A percentile compares a stretch with the other conserved stretches of the same genome.
phyloP scores from a whole-genome alignment of 2,329 filamentous ascomycete genomes.

The Hortaea sp. region DNA sequence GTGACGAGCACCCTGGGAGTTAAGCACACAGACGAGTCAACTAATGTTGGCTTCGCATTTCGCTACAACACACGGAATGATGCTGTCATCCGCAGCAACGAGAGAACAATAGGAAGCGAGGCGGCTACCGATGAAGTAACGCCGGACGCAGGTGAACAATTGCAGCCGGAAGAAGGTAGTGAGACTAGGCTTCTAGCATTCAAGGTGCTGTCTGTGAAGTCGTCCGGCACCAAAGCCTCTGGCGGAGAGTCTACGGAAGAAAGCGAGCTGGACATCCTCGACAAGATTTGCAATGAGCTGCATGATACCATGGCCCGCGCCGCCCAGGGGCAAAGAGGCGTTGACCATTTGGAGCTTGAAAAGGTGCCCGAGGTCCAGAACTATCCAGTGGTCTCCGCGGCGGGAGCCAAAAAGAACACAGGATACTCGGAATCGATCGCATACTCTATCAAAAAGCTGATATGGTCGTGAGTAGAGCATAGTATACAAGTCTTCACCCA shows the following conservation, averaged over 20 bases:
- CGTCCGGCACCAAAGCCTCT: slow-evolving; percentile 26
- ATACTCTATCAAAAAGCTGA: slow-evolving; percentile 84
- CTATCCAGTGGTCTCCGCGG: slow-evolving; percentile 68
- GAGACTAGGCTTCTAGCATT: slow-evolving; percentile 39
- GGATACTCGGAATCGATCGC: slow-evolving; percentile 78
- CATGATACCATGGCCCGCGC: slow-evolving; percentile 49
- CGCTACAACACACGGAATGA: slow-evolving; percentile 60
- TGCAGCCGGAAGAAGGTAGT: slow-evolving; percentile 11
- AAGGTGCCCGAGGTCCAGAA: slow-evolving; percentile 37
- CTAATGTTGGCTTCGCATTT: slow-evolving; percentile 77
- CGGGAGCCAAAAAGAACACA: slow-evolving; percentile 78
- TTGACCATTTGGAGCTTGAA: slow-evolving; percentile 14
- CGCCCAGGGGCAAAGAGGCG: slow-evolving; percentile 27
- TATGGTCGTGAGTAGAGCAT: slow-evolving; percentile 53
- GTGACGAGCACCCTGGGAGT: slow-evolving; percentile 79
- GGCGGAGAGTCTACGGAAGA: slow-evolving; percentile 21
- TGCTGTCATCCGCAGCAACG: slow-evolving; percentile 72
- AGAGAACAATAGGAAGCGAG: slow-evolving; percentile 57
- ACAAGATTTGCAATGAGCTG: slow-evolving; percentile 65
- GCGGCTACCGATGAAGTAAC: slow-evolving; percentile 21
- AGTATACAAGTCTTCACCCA: too few relatives aligned
- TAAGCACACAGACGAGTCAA: slow-evolving; percentile 63
- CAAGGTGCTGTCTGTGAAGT: slow-evolving; percentile 44
- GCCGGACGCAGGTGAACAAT: slow-evolving; percentile 11
- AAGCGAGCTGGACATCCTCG: slow-evolving; percentile 46